phyloP scores from a whole-genome alignment of 148 eudicot species.

The Suaeda aralocaspica region DNA sequence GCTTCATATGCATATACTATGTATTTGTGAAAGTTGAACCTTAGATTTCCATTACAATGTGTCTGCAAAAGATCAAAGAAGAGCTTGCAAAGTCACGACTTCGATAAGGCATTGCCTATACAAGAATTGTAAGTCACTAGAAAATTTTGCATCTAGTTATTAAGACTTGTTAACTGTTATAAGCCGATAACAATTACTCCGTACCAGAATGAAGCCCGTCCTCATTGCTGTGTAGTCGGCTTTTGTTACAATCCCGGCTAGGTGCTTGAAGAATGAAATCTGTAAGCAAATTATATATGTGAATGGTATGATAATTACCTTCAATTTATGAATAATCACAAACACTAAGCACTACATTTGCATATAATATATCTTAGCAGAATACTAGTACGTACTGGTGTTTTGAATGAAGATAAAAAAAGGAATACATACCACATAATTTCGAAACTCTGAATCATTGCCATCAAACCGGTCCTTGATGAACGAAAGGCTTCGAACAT shows the following conservation, averaged over 20 bases:
- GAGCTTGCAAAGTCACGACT: too few species aligned
- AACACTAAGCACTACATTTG: too few species aligned
- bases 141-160: too few species aligned
- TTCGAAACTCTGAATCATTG: conserved; percentile 22
- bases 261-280: conserved; percentile 30
- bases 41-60: conserved; percentile 15
- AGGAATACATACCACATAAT: conserved; percentile 20
- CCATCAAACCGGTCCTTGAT: conserved; percentile 17
- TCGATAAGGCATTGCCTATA: too few species aligned
- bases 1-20: conserved; percentile 21
- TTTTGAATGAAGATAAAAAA: not conserved
- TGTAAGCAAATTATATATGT: conserved; percentile 18
- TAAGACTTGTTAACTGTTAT: too few species aligned
- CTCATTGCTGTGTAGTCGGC: conserved; percentile 29
- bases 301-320: not conserved
- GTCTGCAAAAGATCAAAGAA: conserved; percentile 13
- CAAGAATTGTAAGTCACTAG: too few species aligned
- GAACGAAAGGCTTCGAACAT: conserved; percentile 20
- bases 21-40: conserved; percentile 21
- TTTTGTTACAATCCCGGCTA: conserved; percentile 24
- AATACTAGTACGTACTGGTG: not conserved
- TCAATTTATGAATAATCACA: not conserved
- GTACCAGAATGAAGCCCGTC: conserved; percentile 22
- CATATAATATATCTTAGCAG: too few species aligned
- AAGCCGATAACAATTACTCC: conserved; percentile 19